phyloP scores from a whole-genome alignment of 495 filamentous ascomycete species.

The Cudoniella acicularis region DNA sequence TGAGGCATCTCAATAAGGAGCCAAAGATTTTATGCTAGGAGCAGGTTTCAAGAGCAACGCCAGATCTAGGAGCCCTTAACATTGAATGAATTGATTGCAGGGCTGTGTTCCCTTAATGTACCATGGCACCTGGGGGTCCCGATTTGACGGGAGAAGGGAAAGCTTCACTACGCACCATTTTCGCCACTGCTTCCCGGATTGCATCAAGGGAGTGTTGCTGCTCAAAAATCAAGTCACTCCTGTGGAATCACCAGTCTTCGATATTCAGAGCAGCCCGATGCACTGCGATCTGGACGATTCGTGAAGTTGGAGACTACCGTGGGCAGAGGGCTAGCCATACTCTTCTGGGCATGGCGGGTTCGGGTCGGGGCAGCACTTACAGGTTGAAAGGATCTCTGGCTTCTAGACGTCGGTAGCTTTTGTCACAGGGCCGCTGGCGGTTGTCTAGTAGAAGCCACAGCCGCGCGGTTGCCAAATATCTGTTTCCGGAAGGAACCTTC shows the following conservation, averaged over 20 bases:
- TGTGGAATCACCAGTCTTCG: no score
- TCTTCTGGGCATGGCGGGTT: background rate
- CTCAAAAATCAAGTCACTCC: no score
- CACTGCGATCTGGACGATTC: constrained; percentile 5
- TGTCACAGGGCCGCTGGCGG: background rate
- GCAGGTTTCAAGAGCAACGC: background rate
- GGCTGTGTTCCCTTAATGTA: no score
- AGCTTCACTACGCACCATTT: background rate
- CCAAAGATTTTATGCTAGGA: background rate
- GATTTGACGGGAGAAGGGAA: background rate
- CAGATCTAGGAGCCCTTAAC: background rate
- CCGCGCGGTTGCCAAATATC: background rate
- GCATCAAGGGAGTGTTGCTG: background rate
- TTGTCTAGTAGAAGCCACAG: background rate
- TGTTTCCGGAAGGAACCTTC: no score
- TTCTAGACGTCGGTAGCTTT: background rate
- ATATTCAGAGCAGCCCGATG: constrained; percentile 1
- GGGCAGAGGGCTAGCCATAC: background rate
- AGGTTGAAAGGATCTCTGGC: background rate
- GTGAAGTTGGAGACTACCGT: background rate
- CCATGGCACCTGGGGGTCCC: background rate
- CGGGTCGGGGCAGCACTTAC: background rate
- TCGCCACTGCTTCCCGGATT: background rate
- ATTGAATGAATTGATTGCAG: no score
- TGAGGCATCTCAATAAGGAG: background rate